phyloP scores from a whole-genome alignment of 371 early-diverging fungal species.

The Funneliformis caledonium region DNA sequence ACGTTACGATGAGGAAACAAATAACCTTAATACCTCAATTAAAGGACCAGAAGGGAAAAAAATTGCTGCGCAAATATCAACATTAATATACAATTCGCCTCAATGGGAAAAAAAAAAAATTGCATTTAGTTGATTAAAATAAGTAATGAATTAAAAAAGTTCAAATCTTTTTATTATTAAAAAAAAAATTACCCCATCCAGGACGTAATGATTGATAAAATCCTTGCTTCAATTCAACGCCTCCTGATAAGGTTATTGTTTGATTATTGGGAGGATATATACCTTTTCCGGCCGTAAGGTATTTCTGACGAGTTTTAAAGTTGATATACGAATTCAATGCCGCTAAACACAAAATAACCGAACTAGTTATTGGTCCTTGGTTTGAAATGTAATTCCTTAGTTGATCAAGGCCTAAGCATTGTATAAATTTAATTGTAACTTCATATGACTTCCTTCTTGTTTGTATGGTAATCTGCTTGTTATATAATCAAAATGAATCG shows the following conservation, averaged over 20 bases:
- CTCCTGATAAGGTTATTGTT: constrained; percentile 56
- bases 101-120: neutral
- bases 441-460: neutral
- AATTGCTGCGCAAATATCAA: constrained; percentile 76
- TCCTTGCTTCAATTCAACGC: constrained; percentile 89
- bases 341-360: neutral
- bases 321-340: constrained; percentile 22
- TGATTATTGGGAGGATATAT: neutral
- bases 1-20: neutral
- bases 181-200: constrained; percentile 43
- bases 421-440: neutral
- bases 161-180: neutral
- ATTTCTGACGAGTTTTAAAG: constrained; percentile 1
- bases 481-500: neutral
- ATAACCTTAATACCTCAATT: neutral
- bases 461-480: neutral
- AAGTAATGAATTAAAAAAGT: neutral
- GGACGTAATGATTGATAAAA: constrained; percentile 85
- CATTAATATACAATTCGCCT: constrained; percentile 23
- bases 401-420: neutral
- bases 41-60: constrained; percentile 66
- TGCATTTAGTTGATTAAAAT: neutral
- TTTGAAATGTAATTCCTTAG: neutral
- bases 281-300: neutral
- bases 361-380: neutral